Evolutionary conservation across 148 eudicot genomes (phyloP), one percentile per base, ranked within the genome.

Genomic region (Heliosperma pusillum): DNA sequence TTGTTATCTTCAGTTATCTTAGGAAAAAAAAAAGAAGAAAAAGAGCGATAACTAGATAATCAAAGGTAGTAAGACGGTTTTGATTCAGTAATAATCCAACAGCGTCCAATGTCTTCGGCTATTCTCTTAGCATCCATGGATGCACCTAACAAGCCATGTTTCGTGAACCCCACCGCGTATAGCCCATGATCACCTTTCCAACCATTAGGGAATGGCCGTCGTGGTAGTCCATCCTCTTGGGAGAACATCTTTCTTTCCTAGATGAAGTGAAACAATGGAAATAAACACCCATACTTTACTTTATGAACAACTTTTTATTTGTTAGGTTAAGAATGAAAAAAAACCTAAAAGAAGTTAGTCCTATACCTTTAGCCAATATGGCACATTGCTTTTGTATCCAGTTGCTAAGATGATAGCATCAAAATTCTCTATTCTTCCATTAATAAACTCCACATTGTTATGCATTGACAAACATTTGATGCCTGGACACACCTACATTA

Each of bases 91-190:
- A 66, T 83, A 79, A 66, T 83, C 91, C 88, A 86, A 74, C 52
- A 76, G 33, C 27, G 65, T 61, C 82, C 86, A 72, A 91, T 82
- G 30, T 91, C 93, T 27, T 79, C 80, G 15, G 93, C 91, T 25
- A 91, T 85, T 68, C 75, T 81, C 68, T 67, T 84, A 17, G 97
- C 93, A 76, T 91, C 97, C 76, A 88, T 78, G 10, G 93, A 91
- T 21, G 97, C 87, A 75, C 97, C 97, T 76, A 91, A 85, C 75
- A 91, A 83, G 79, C 97, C 97, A 36, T 91, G 93, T 76, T 89
- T 91, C 21, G 93, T 91, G 82, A 91, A 91, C 83, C 97, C 97
- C 70, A 91, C 97, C 0, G 93, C 93, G 30, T 91, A 91, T n/a
- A 91, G 80, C 66, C 97, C 93, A 66, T 63, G 33, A 57, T 88